Percentiles rank a stretch among this genome's conserved stretches.
phyloP scores from a whole-genome alignment of 2,329 filamentous ascomycete species.

The Aureobasidium sp. region DNA sequence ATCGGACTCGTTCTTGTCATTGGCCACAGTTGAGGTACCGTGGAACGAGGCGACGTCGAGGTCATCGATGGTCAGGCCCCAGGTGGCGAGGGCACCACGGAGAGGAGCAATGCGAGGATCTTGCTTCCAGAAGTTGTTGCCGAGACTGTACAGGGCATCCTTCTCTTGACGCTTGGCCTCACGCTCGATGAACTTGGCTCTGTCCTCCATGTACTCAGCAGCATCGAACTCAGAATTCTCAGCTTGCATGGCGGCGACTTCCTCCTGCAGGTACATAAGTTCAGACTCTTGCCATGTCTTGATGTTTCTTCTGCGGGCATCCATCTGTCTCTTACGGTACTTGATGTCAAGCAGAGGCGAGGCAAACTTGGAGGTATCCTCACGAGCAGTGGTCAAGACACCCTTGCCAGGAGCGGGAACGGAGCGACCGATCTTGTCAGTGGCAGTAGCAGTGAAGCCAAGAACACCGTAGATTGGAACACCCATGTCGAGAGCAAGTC shows the following conservation, averaged over 20 bases:
- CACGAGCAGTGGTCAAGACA: slow-evolving; percentile 90
- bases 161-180: slow-evolving; percentile 87
- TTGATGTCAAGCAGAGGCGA: slow-evolving; percentile 95
- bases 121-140: slow-evolving; percentile 99
- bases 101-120: slow-evolving; percentile 90
- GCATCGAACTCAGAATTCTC: slow-evolving; percentile 68
- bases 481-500: slow-evolving; percentile 94
- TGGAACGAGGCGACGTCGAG: slow-evolving; percentile 95
- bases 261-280: slow-evolving; percentile 83
- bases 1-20: slow-evolving; percentile 99
- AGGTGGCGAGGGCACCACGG: slow-evolving; percentile 90
- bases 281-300: slow-evolving; percentile 95
- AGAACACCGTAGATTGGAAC: slow-evolving; percentile 94
- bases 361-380: slow-evolving; percentile 83
- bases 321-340: slow-evolving; percentile 90
- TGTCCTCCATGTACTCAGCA: slow-evolving; percentile 76
- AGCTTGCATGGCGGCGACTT: slow-evolving; percentile 82
- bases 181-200: slow-evolving; percentile 74
- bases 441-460: slow-evolving; percentile 88
- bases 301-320: slow-evolving; percentile 88
- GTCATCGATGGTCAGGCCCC: slow-evolving; percentile 96
- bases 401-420: slow-evolving; percentile 94
- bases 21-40: slow-evolving; percentile 95
- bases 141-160: slow-evolving; percentile 83
- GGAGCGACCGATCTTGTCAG: slow-evolving; percentile 97